Base-by-base conservation (phyloP, 345 rosid species). In the Sisymbrium irio region DNA sequence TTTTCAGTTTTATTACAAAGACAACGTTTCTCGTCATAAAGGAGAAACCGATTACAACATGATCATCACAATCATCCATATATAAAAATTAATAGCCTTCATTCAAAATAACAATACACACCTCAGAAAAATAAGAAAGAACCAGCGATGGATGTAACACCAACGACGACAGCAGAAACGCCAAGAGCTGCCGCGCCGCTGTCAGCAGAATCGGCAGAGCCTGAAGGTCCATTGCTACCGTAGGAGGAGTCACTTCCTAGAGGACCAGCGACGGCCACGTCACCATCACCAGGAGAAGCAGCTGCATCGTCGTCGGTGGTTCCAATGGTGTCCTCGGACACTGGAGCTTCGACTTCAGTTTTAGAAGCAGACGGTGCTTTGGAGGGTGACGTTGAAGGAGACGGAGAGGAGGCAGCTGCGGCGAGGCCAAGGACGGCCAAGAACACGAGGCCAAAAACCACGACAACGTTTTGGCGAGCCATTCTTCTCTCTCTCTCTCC, bases 251-350 rank as follows among this genome's bases (percentile, higher is more conserved):
- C 83, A 42, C 82, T 75, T 40, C 85, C 85, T 2, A 79, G 33
- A 9, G 86, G 82, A 66, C 81, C 86, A 0, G 85, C 79, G n/a
- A 79, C 83, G 3, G 82, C 85, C 17, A 71, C 78, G 7, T 65
- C 82, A 59, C 37, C 78, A 50, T 77, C 80, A 40, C 49, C 77
- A 9, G 73, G 81, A 40, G 83, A 17, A 55, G 81, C 20, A 67
- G 81, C 71, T 30, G 66, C 46, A 36, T 39, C 56, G 5, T 53
- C 70, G 6, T 57, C 79, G 6, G 78, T 47, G 20, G 81, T 61
- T 64, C 82, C 78, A 37, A 69, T 76, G n/a, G 35, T 42, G 28
- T 77, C 79, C 10, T 65, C 65, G 45, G 35, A 61, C 7, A 68
- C 22, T 12, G 82, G 74, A 19, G 76, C 22, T 8, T 56, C 46